phyloP scores from a whole-genome alignment of 129 eudicot genomes.

The Escallonia herrerae region DNA sequence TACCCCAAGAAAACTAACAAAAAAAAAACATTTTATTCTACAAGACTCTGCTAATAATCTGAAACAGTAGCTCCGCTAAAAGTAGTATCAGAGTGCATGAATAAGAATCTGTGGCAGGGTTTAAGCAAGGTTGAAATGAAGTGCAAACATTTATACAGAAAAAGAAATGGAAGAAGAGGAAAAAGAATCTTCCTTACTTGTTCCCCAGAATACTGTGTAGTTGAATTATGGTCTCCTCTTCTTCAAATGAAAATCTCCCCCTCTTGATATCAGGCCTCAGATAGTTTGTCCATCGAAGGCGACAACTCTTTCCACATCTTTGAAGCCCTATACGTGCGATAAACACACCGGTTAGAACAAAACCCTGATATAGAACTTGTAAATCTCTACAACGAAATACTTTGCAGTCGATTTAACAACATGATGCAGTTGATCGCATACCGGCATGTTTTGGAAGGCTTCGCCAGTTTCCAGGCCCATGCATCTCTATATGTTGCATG shows the following conservation, averaged over 20 bases:
- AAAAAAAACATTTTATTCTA: no score
- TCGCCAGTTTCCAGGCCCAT: conserved; percentile 84
- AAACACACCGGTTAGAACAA: background rate
- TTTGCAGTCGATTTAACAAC: background rate
- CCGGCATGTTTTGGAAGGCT: conserved; percentile 71
- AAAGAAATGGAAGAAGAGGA: background rate
- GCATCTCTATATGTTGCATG: conserved; percentile 40
- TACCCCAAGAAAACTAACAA: no score
- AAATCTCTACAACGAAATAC: background rate
- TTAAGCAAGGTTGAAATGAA: background rate
- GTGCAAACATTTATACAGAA: background rate
- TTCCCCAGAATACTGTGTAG: conserved; percentile 71
- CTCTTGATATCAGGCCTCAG: conserved; percentile 86
- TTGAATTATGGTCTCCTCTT: conserved; percentile 80
- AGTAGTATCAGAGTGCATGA: no score
- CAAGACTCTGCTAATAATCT: no score
- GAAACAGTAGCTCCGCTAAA: no score
- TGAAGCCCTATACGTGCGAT: conserved; percentile 41
- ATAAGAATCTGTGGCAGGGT: no score
- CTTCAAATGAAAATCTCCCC: conserved; percentile 82
- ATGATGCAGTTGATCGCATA: background rate
- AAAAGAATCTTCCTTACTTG: conserved; percentile 42
- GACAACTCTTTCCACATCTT: conserved; percentile 79
- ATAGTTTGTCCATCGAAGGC: conserved; percentile 83
- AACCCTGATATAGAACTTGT: background rate